A percentile compares a stretch with the other conserved stretches of the same genome.
Evolutionary conservation across 169 alveolate genomes (phyloP).

Genomic region (Plasmodium gaboni): DNA sequence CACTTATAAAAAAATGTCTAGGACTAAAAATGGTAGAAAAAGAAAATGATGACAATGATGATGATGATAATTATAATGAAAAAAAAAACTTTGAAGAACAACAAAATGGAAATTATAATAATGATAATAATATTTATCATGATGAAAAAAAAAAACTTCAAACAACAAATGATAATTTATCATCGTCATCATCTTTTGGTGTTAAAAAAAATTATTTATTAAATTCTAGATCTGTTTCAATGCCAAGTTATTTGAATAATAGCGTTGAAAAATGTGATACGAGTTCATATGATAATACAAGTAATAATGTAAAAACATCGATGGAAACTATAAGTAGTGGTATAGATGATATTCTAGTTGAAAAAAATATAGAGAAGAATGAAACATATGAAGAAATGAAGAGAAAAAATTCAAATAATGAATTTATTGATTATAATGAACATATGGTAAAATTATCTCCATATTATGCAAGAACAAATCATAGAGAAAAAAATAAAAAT

Average conservation of each 20-base stretch:
- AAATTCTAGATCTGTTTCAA: slow-evolving; percentile 27
- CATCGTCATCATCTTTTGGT: background rate
- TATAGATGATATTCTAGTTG: background rate
- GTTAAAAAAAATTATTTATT: slow-evolving; percentile 1
- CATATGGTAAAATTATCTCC: background rate
- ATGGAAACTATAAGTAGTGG: slow-evolving; percentile 49
- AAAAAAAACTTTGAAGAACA: background rate
- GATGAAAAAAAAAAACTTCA: slow-evolving; percentile 16
- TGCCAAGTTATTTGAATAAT: slow-evolving; percentile 40
- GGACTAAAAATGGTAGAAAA: slow-evolving; percentile 26
- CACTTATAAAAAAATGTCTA: slow-evolving; percentile 24
- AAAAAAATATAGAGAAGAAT: background rate
- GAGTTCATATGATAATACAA: slow-evolving; percentile 21
- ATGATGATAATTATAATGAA: background rate
- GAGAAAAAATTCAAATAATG: background rate
- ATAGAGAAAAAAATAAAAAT: background rate
- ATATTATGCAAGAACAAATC: background rate
- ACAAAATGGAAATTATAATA: background rate
- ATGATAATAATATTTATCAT: slow-evolving; percentile 2
- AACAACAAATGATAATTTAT: slow-evolving; percentile 5
- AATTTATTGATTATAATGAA: background rate
- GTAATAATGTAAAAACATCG: slow-evolving; percentile 38
- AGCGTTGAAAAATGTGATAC: background rate
- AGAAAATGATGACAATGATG: background rate
- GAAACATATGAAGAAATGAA: slow-evolving; percentile 1